A percentile compares a stretch with the other conserved stretches of the same genome.
These are phyloP conservation scores for Colletotrichum chrysophilum DNA, from an alignment of 2,329 filamentous ascomycete species.

Conservation along the genomic window DNA sequence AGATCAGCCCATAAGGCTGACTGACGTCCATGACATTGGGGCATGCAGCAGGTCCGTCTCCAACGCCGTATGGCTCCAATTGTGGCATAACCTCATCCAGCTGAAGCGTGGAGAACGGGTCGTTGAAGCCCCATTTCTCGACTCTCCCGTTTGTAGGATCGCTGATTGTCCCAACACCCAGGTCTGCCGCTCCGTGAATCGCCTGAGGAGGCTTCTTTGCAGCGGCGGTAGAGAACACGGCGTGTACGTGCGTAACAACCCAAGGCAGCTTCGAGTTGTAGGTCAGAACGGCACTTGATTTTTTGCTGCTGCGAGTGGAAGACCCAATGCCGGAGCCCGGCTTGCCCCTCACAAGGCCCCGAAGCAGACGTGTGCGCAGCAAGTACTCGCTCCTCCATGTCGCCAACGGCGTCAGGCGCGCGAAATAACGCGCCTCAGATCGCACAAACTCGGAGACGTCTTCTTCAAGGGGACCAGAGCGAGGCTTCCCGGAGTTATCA, in stretches of 20 bases:
- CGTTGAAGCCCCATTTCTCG: conserved; percentile 81
- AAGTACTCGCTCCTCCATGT: conserved; percentile 98
- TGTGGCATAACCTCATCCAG: conserved; percentile 79
- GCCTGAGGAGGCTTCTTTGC: conserved; percentile 79
- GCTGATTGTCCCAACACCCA: conserved; percentile 79
- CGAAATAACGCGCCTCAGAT: conserved; percentile 80
- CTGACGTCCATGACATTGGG: conserved; percentile 93
- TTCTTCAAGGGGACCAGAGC: conserved; percentile 44
- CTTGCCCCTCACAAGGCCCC: conserved; percentile 83
- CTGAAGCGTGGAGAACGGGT: conserved; percentile 76
- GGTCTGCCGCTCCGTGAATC: conserved; percentile 82
- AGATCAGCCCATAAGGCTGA: conserved; percentile 80
- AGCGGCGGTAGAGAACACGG: conserved; percentile 62
- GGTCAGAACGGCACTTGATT: conserved; percentile 76
- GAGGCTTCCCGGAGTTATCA: conserved; percentile 38
- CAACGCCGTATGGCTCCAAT: conserved; percentile 77
- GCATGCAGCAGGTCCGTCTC: conserved; percentile 76
- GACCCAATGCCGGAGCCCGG: conserved; percentile 66
- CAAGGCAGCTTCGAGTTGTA: conserved; percentile 86
- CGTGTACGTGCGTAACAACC: conserved; percentile 80
- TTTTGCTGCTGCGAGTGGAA: conserved; percentile 60
- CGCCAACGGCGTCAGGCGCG: conserved; percentile 80
- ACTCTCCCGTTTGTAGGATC: conserved; percentile 79
- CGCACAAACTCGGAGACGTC: conserved; percentile 61
- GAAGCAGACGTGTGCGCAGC: conserved; percentile 80